Evolutionary conservation across 768 basidiomycete species (phyloP).

Genomic region (Porphyrellus cyaneotinctus): DNA sequence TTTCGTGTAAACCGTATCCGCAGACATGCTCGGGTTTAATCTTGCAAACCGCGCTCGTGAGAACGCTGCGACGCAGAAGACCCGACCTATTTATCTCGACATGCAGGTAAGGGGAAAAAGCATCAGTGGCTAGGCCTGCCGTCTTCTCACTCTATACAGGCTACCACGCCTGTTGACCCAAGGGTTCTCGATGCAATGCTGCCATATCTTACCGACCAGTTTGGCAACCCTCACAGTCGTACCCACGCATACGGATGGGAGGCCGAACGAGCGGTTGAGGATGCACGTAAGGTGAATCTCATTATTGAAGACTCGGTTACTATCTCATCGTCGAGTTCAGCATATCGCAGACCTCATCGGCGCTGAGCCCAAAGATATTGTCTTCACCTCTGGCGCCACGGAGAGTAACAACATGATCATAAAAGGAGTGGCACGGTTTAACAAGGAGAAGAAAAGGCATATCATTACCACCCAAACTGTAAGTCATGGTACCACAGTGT

Average conservation of each 20-base stretch:
- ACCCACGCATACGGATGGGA: slow-evolving; percentile 99
- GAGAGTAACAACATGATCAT: slow-evolving; percentile 97
- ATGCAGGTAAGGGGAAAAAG: slow-evolving; percentile 70
- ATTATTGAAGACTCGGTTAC: slow-evolving; percentile 7
- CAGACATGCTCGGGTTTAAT: slow-evolving; percentile 90
- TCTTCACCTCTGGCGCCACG: slow-evolving; percentile 97
- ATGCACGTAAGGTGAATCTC: slow-evolving; percentile 69
- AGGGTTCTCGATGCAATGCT: slow-evolving; percentile 96
- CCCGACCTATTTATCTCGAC: slow-evolving; percentile 93
- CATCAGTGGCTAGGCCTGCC: not conserved
- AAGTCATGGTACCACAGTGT: slow-evolving; percentile 23
- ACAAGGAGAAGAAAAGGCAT: slow-evolving; percentile 90
- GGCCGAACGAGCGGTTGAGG: slow-evolving; percentile 91
- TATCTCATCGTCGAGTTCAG: slow-evolving; percentile 36
- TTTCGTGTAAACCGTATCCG: not conserved
- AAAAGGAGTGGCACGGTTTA: slow-evolving; percentile 94
- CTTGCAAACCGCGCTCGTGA: slow-evolving; percentile 61
- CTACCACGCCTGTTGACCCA: slow-evolving; percentile 96
- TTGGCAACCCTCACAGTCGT: slow-evolving; percentile 95
- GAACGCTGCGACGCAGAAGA: slow-evolving; percentile 52
- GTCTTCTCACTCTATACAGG: slow-evolving; percentile 43
- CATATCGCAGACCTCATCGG: slow-evolving; percentile 90
- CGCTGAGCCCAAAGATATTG: slow-evolving; percentile 90
- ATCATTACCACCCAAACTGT: slow-evolving; percentile 95
- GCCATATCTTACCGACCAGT: slow-evolving; percentile 91